Evolutionary conservation across 768 basidiomycete species (phyloP), one percentile per base, ranked within the genome.

Genomic region (Agaricus subrufescens): DNA sequence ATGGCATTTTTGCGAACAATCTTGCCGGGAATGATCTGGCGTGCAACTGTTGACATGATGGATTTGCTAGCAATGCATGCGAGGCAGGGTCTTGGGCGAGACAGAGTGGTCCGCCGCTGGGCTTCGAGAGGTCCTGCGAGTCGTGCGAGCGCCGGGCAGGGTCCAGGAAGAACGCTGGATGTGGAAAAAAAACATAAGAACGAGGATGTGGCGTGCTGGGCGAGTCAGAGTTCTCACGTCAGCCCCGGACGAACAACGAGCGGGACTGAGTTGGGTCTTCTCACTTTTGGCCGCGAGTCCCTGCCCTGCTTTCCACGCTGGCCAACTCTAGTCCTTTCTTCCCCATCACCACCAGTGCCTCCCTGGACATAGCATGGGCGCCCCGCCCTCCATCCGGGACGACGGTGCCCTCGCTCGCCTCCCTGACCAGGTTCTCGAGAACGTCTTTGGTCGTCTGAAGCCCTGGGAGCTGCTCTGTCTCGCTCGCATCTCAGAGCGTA

Each of bases 391-490:
- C 23, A 19, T 40, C 29, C 46, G 44, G 38, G 54, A 56, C 19
- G 19, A 19, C 37, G 54, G 54, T 49, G 54, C 46, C 49, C 47
- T 56, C 47, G 46, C 54, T 42, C 27, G 47, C 30, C 47, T 56
- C 19, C 54, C 54, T 12, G 47, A 49, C 26, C 23, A 49, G 7
- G 30, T 56, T 40, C 54, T 56, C 40, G 30, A 42, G 25, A 49
- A 56, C 9, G 31, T 56, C 47, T 56, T 56, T 37, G 40, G 40
- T 49, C 54, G 46, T 39, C 47, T 56, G 12, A 56, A 56, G 30
- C 54, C 54, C 37, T 56, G 54, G 54, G 54, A 56, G 31, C 46
- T 56, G 39, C 54, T 56, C 54, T 56, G 54, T 23, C 54, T 56
- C 9, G 46, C 54, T 15, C 54, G 54, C 9, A 49, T 56, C 11